A percentile compares a stretch with the other conserved stretches of the same genome.
Evolutionary conservation across 768 basidiomycete species (phyloP).

Genomic region (Crucibulum laeve): DNA sequence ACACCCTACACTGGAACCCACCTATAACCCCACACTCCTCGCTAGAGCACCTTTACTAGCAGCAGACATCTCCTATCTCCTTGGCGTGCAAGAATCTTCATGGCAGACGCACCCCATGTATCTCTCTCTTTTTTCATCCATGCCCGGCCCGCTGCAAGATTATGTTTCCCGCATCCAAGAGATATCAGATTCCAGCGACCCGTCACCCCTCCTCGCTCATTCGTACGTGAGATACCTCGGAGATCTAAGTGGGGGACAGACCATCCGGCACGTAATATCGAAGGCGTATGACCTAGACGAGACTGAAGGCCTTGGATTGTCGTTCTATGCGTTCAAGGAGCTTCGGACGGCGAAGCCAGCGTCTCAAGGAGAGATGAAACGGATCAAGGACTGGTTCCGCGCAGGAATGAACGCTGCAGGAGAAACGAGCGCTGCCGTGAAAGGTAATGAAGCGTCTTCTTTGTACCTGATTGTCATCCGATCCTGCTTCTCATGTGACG

Average conservation of each 20-base stretch:
- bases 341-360: constrained; percentile 42
- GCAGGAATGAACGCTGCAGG: constrained; percentile 50
- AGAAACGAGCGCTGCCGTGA: constrained; percentile 31
- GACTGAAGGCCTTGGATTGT: constrained; percentile 44
- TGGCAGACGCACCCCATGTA: constrained; percentile 60
- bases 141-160: constrained; percentile 42
- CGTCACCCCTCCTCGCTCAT: constrained; percentile 62
- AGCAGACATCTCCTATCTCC: constrained; percentile 63
- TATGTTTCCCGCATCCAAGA: constrained; percentile 53
- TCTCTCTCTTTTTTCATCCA: constrained; percentile 32
- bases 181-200: constrained; percentile 41
- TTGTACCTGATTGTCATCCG: neutral
- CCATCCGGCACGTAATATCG: constrained; percentile 54
- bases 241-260: constrained; percentile 77
- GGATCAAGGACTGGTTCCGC: constrained; percentile 71
- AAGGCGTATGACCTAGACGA: constrained; percentile 64
- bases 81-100: constrained; percentile 41
- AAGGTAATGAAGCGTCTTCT: constrained; percentile 26
- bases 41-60: constrained; percentile 56
- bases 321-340: constrained; percentile 68
- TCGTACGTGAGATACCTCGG: constrained; percentile 83
- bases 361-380: constrained; percentile 57
- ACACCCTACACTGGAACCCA: constrained; percentile 60
- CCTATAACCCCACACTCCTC: constrained; percentile 68
- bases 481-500: neutral